Base-by-base conservation (phyloP, 441 rosid species). In the Erysimum cheiri region DNA sequence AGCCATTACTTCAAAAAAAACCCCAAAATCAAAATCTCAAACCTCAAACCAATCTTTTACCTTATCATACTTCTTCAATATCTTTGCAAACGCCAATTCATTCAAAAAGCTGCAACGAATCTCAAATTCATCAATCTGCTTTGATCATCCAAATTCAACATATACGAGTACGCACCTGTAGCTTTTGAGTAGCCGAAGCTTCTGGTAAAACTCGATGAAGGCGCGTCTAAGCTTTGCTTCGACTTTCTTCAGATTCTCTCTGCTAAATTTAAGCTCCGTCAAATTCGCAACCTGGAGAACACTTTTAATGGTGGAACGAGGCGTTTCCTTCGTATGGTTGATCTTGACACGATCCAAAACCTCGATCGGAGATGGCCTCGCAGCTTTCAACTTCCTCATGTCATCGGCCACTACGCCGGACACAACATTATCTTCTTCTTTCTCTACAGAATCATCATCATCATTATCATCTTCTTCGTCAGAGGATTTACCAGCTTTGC, bases 141-240 rank as follows among this genome's bases (percentile, higher is more conserved):
- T n/a, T n/a, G 33, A 22, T 37, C 0, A 37, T 24, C 1, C 14
- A 26, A 41, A 4, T 32, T n/a, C 9, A 26, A 41, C 11, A 47
- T 29, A 19, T 31, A 73, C n/a, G 13, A 46, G 19, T 15, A 19
- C 17, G 22, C 64, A 81, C 87, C 87, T 43, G 58, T 70, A 92
- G 82, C 87, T 88, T 80, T 86, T 88, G 12, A 89, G 91, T 49
- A 86, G 85, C 29, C 88, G 81, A 70, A 92, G 93, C 81, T 86
- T 89, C n/a, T 82, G 87, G 76, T 89, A 80, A 28, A 89, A 89
- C 66, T 80, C 87, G 4, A 81, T 72, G 43, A 92, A 88, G 46
- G 92, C 94, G 70, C 41, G 76, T 60, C 85, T 86, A 60, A 75
- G 92, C 48, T 75, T 77, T 1, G 80, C 83, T 53, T 89, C 96